These are phyloP conservation scores for Trichoderma erinaceum DNA, from an alignment of 495 filamentous ascomycete species.

Conservation along the genomic window DNA sequence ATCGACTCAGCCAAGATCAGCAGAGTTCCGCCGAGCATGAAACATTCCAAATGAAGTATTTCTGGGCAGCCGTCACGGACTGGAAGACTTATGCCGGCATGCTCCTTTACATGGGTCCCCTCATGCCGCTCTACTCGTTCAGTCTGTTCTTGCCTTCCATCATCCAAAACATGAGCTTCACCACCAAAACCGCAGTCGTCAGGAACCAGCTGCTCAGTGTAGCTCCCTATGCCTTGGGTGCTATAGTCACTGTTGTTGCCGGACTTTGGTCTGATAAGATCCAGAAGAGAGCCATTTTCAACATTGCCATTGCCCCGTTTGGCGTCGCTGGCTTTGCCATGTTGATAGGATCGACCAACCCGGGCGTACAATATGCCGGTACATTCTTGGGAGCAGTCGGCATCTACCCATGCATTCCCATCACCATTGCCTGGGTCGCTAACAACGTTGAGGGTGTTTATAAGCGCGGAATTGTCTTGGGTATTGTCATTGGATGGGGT, in stretches of 20 bases:
- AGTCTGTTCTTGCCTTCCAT: slow-evolving; percentile 87
- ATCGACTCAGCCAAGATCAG: slow-evolving; percentile 65
- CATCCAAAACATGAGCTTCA: slow-evolving; percentile 67
- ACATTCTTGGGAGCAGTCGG: slow-evolving; percentile 82
- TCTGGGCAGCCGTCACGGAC: slow-evolving; percentile 71
- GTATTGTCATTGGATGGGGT: slow-evolving; percentile 88
- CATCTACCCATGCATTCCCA: slow-evolving; percentile 89
- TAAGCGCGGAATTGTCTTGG: slow-evolving; percentile 81
- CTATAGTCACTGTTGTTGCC: slow-evolving; percentile 65
- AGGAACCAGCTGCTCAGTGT: slow-evolving; percentile 77
- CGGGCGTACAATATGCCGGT: slow-evolving; percentile 71
- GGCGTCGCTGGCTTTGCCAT: slow-evolving; percentile 76
- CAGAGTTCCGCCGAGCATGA: slow-evolving; percentile 77
- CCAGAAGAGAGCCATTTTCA: slow-evolving; percentile 70
- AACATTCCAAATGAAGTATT: slow-evolving; percentile 66
- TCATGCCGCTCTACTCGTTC: slow-evolving; percentile 80
- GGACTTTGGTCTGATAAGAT: slow-evolving; percentile 80
- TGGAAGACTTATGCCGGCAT: slow-evolving; percentile 83
- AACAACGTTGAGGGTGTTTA: slow-evolving; percentile 93
- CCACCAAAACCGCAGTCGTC: slow-evolving; percentile 41
- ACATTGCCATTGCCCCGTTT: slow-evolving; percentile 63
- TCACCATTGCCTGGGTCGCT: slow-evolving; percentile 80
- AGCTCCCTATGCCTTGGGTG: slow-evolving; percentile 81
- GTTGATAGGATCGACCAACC: slow-evolving; percentile 55
- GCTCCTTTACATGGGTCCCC: slow-evolving; percentile 71